Percentiles rank a stretch among this genome's conserved stretches.
These are phyloP conservation scores for Acacia concinna DNA, from an alignment of 331 rosid genomes.

Conservation along the genomic window DNA sequence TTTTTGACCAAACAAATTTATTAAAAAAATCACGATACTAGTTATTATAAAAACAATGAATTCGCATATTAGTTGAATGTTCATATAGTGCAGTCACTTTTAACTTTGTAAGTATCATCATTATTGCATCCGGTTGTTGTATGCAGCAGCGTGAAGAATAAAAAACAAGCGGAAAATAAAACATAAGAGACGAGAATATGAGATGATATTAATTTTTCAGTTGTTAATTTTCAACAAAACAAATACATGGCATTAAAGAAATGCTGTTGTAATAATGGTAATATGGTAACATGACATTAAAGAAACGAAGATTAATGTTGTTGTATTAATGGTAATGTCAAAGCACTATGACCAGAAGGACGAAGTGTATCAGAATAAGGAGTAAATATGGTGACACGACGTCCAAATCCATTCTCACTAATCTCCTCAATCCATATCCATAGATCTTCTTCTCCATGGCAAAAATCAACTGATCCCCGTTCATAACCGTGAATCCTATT, in stretches of 20 bases:
- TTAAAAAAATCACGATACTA: no score
- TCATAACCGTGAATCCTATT: background rate
- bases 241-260: no score
- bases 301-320: background rate
- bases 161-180: no score
- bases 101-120: background rate
- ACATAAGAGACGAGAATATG: no score
- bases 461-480: background rate
- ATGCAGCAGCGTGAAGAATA: no score
- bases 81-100: no score
- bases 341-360: no score
- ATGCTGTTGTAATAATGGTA: no score
- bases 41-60: no score
- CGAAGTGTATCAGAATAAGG: background rate
- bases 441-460: background rate
- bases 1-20: background rate
- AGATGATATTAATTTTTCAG: no score
- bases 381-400: background rate
- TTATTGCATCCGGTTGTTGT: no score
- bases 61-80: background rate
- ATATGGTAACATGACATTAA: background rate
- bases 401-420: background rate
- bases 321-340: background rate
- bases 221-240: background rate
- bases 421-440: conserved; percentile 9